Evolutionary conservation across 1,284 basidiomycete genomes (phyloP), one percentile per base, ranked within the genome.

Genomic region (Ceratobasidium sp.): DNA sequence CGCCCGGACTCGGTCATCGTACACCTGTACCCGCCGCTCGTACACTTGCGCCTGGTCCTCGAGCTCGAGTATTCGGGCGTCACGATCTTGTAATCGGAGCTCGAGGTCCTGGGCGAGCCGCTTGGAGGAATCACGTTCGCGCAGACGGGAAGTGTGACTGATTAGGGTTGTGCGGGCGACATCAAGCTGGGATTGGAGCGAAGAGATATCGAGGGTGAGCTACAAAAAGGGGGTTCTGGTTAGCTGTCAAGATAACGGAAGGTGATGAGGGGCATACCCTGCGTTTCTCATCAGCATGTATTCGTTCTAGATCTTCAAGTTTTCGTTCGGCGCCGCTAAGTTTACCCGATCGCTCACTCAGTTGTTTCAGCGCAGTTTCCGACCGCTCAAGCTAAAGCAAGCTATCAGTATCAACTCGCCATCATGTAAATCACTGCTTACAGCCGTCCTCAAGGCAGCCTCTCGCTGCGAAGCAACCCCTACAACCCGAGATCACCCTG

Each of bases 221-320:
- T 37, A 63, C 43, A 61, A 74, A 37, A 72, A 62, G 39, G 63
- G 48, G 19, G 43, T 54, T 16, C 2, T 31, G 1, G 22, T 59
- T 13, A 39, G 37, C 16, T 24, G 54, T 73, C 24, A 69, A 74
- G 64, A 31, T n/a, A 54, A 58, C 19, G n/a, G 41, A 24, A 63
- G 0, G 24, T 27, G 13, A 13, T 43, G 22, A 1, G 51, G 39
- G 31, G 83, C 88, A 78, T 79, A 92, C 92, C 53, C 83, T 75
- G 83, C 85, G 88, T 85, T 91, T 92, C 76, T 85, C 87, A 11
- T 92, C 89, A 37, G 84, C 81, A 77, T 92, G 90, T 29, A 90
- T 80, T 74, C 82, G 82, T 81, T 92, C 90, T 14, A 92, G 80
- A 19, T 91, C 88, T 48, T 91, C 89, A 0, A 92, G 84, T 78